Percentiles rank a stretch among this genome's conserved stretches.
Evolutionary conservation across 139 green algal species (phyloP).

Genomic region (Micromonas pusilla): DNA sequence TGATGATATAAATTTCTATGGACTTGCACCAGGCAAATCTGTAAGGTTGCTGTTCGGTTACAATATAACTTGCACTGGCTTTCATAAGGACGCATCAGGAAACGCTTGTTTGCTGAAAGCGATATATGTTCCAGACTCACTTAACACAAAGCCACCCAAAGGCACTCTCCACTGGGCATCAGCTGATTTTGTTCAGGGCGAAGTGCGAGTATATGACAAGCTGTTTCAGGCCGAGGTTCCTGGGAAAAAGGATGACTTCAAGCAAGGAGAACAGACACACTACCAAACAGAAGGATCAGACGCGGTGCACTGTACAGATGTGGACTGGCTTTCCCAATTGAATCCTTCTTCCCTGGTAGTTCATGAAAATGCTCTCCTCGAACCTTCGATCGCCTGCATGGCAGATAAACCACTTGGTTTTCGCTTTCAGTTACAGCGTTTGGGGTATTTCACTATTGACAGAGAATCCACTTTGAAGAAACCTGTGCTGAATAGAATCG

Average conservation of each 20-base stretch:
- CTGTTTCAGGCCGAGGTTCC: slow-evolving; percentile 59
- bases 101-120: not conserved
- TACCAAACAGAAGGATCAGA: slow-evolving; percentile 19
- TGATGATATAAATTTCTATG: slow-evolving; percentile 89
- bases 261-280: not conserved
- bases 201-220: slow-evolving; percentile 72
- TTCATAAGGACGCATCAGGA: not conserved
- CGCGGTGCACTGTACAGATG: not conserved
- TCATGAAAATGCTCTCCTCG: slow-evolving; percentile 45
- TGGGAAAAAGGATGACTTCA: slow-evolving; percentile 13
- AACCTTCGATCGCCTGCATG: slow-evolving; percentile 22
- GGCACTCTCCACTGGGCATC: slow-evolving; percentile 95
- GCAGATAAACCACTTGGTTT: not conserved
- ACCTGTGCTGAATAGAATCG: slow-evolving; percentile 88
- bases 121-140: slow-evolving; percentile 3
- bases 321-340: slow-evolving; percentile 72
- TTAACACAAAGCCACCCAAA: slow-evolving; percentile 36
- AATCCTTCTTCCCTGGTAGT: slow-evolving; percentile 60
- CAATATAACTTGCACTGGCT: slow-evolving; percentile 29
- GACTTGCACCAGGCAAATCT: slow-evolving; percentile 84
- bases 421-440: slow-evolving; percentile 90
- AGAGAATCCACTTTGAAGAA: slow-evolving; percentile 47
- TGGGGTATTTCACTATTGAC: slow-evolving; percentile 70
- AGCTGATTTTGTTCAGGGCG: slow-evolving; percentile 47
- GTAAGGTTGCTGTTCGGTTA: slow-evolving; percentile 67